A percentile compares a stretch with the other conserved stretches of the same genome.
Conservation (phyloP, 768 basidiomycete genomes). For the Boletus tylopilopsis region DNA sequence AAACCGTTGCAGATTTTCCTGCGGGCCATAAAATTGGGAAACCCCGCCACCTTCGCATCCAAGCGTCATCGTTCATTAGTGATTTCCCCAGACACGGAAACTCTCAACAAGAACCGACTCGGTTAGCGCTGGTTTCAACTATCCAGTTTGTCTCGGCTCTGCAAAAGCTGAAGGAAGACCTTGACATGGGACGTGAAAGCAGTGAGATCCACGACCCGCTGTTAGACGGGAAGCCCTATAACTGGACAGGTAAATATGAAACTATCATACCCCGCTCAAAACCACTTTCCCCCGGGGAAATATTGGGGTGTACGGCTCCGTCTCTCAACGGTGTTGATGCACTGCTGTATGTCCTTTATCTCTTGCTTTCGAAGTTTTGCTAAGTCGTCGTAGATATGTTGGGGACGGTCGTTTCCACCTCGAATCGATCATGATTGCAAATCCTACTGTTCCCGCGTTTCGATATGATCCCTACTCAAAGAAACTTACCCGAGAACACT, state of each 20-base stretch:
- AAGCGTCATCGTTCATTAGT: constrained; percentile 31
- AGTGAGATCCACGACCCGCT: not conserved
- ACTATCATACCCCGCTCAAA: constrained; percentile 79
- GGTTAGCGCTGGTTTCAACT: constrained; percentile 90
- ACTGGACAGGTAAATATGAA: constrained; percentile 68
- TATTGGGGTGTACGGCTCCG: constrained; percentile 95
- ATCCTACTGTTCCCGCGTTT: constrained; percentile 91
- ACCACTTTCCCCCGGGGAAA: constrained; percentile 94
- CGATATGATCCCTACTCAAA: constrained; percentile 99
- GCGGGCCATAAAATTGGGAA: constrained; percentile 42
- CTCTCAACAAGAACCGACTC: constrained; percentile 42
- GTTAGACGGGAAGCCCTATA: constrained; percentile 9
- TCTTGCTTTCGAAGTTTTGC: not conserved
- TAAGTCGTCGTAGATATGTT: constrained; percentile 64
- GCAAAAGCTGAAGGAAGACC: constrained; percentile 79
- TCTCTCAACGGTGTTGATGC: constrained; percentile 78
- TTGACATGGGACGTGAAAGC: constrained; percentile 41
- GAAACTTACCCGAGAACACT: constrained; percentile 89
- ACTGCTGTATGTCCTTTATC: constrained; percentile 60
- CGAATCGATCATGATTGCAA: constrained; percentile 99
- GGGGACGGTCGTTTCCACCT: constrained; percentile 98
- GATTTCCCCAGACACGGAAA: constrained; percentile 3
- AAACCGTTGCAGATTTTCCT: constrained; percentile 43
- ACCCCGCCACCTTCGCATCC: constrained; percentile 56
- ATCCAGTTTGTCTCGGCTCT: constrained; percentile 97